Conservation (phyloP, 2,329 filamentous ascomycete species). For the Fusarium nematophilum region DNA sequence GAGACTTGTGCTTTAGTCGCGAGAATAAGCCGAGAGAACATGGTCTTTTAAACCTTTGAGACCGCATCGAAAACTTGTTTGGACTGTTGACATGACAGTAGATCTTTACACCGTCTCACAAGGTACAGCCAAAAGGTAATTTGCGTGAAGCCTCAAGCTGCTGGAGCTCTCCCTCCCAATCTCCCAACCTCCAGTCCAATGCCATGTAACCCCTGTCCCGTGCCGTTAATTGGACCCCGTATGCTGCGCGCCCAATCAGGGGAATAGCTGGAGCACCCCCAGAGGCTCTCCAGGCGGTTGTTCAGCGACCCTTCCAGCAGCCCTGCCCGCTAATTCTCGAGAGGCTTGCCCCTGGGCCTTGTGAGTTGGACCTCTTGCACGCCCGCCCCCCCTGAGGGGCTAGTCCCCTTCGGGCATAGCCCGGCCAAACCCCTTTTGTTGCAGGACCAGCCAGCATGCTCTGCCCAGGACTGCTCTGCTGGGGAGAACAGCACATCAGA, state of each 20-base stretch:
- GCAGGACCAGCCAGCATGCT: slow-evolving; percentile 39
- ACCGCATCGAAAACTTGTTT: no score
- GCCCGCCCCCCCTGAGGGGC: slow-evolving; percentile 27
- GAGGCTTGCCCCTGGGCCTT: slow-evolving; percentile 38
- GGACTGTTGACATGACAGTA: no score
- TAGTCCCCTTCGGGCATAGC: slow-evolving; percentile 44
- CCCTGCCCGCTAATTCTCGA: slow-evolving; percentile 46
- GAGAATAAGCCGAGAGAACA: no score
- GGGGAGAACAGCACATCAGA: slow-evolving; percentile 48
- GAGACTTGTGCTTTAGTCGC: no score
- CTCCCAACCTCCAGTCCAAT: slow-evolving; percentile 37
- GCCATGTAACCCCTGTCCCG: slow-evolving; percentile 34
- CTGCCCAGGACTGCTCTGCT: slow-evolving; percentile 43
- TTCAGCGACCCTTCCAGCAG: slow-evolving; percentile 32
- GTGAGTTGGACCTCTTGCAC: slow-evolving; percentile 25
- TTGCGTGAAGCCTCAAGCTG: slow-evolving; percentile 29
- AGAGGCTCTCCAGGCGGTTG: slow-evolving; percentile 13
- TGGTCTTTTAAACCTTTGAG: no score
- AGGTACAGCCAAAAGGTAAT: slow-evolving; percentile 25
- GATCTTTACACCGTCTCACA: slow-evolving; percentile 6
- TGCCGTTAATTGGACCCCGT: slow-evolving; percentile 38
- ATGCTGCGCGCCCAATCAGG: slow-evolving; percentile 36
- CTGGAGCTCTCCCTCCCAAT: slow-evolving; percentile 39
- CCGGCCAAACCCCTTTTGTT: slow-evolving; percentile 49
- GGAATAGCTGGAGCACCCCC: not conserved